phyloP scores from a whole-genome alignment of 106 monocot species.

The Amphibolis antarctica region DNA sequence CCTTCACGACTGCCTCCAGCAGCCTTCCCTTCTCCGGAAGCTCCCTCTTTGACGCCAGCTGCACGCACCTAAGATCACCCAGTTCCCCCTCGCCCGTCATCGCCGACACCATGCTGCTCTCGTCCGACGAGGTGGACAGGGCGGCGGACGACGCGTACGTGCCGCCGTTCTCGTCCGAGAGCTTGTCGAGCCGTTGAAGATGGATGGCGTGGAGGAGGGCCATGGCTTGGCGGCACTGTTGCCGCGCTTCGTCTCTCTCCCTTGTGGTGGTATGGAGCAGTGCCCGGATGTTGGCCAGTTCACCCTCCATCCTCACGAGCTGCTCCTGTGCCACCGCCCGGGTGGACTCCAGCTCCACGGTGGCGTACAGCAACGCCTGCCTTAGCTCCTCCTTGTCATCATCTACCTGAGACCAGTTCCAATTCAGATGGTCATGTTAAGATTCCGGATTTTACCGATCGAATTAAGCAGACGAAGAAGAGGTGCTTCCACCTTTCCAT shows the following conservation, averaged over 20 bases:
- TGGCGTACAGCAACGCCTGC: constrained; percentile 7
- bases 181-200: not conserved
- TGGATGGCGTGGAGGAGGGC: constrained; percentile 3
- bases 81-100: not conserved
- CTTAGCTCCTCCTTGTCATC: constrained; percentile 16
- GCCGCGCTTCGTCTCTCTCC: constrained; percentile 15
- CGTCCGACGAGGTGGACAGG: constrained; percentile 7
- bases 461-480: no score
- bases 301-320: constrained; percentile 4
- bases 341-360: constrained; percentile 12
- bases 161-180: not conserved
- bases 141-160: no score
- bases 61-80: constrained; percentile 1
- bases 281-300: not conserved
- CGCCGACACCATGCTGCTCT: constrained; percentile 10
- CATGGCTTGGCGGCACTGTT: constrained; percentile 2
- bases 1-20: constrained; percentile 24
- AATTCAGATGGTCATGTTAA: no score
- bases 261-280: constrained; percentile 4
- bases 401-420: not conserved
- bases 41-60: not conserved
- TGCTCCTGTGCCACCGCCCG: constrained; percentile 6
- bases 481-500: constrained; percentile 7
- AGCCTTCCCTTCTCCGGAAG: constrained; percentile 24
- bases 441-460: no score